These are phyloP conservation scores for Apiotrichum akiyoshidainum DNA, from an alignment of 1,284 basidiomycete genomes.

Conservation along the genomic window DNA sequence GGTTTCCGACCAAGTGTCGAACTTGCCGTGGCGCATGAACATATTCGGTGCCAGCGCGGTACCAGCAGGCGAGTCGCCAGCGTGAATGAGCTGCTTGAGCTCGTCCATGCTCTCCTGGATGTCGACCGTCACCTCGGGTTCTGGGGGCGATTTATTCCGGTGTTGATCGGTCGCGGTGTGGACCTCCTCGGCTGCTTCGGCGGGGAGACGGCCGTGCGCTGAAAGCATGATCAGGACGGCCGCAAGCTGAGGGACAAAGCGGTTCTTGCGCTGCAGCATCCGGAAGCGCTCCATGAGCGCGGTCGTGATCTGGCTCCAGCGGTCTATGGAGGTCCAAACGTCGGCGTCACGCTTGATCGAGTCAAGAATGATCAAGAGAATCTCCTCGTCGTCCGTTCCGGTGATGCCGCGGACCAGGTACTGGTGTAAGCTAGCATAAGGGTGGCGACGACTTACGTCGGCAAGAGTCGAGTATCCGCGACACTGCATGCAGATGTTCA, in stretches of 20 bases:
- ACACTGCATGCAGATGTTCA: constrained; percentile 39
- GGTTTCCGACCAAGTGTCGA: constrained; percentile 25
- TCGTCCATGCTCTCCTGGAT: constrained; percentile 31
- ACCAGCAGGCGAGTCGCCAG: constrained; percentile 22
- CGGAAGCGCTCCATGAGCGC: constrained; percentile 40
- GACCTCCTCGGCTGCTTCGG: constrained; percentile 36
- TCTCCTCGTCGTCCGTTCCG: constrained; percentile 37
- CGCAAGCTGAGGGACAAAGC: constrained; percentile 28
- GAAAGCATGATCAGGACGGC: constrained; percentile 30
- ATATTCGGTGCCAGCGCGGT: constrained; percentile 28
- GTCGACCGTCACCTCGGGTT: constrained; percentile 21
- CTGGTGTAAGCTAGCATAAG: constrained; percentile 20
- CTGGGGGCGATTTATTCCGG: constrained; percentile 12
- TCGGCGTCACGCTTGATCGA: constrained; percentile 41
- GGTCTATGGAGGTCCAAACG: constrained; percentile 47
- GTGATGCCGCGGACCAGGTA: constrained; percentile 37
- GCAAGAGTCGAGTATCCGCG: constrained; percentile 40
- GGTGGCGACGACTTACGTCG: constrained; percentile 26
- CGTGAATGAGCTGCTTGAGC: constrained; percentile 25
- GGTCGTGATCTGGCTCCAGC: constrained; percentile 38
- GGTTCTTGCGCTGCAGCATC: constrained; percentile 25
- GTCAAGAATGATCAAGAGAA: constrained; percentile 40
- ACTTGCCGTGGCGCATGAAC: constrained; percentile 35
- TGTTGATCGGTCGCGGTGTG: constrained; percentile 21
- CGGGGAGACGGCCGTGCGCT: constrained; percentile 27